Conservation (phyloP, 495 filamentous ascomycete species). For the Poronia punctata region DNA sequence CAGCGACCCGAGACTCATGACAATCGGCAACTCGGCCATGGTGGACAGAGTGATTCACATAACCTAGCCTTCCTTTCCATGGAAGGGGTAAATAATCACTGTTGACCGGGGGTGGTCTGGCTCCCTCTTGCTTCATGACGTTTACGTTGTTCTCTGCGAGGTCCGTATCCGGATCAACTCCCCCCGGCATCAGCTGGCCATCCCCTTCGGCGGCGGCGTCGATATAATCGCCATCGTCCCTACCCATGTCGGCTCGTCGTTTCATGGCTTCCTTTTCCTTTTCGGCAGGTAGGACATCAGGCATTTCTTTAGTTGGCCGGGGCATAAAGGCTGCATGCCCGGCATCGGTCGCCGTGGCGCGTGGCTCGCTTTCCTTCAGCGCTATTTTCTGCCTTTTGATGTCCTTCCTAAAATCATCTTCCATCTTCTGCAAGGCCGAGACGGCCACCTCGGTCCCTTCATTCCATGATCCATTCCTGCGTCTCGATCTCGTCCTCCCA, state of each 20-base stretch:
- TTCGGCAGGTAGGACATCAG: constrained; percentile 3
- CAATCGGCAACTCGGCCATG: constrained; percentile 4
- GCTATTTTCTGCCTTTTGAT: constrained; percentile 22
- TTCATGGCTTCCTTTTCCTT: neutral
- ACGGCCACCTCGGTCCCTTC: constrained; percentile 8
- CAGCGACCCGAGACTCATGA: constrained; percentile 5
- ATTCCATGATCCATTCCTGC: neutral
- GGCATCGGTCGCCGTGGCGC: neutral
- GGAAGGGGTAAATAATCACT: constrained; percentile 81
- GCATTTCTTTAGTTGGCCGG: neutral
- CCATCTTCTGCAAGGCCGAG: constrained; percentile 22
- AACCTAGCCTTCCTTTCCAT: constrained; percentile 89
- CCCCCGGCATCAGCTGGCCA: constrained; percentile 15
- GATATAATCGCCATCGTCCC: constrained; percentile 6
- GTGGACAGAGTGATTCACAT: constrained; percentile 49
- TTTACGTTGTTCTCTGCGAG: constrained; percentile 26
- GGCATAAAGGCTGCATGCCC: constrained; percentile 10
- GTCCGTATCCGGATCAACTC: constrained; percentile 2
- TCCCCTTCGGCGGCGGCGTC: constrained; percentile 20
- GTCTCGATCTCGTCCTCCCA: constrained; percentile 1
- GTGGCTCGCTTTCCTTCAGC: constrained; percentile 16
- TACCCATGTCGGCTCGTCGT: constrained; percentile 1
- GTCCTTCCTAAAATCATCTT: constrained; percentile 16
- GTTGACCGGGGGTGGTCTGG: constrained; percentile 68
- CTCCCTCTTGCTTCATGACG: constrained; percentile 38